Evolutionary conservation across 2,329 filamentous ascomycete species (phyloP).

Genomic region (Aspergillus versicolor): DNA sequence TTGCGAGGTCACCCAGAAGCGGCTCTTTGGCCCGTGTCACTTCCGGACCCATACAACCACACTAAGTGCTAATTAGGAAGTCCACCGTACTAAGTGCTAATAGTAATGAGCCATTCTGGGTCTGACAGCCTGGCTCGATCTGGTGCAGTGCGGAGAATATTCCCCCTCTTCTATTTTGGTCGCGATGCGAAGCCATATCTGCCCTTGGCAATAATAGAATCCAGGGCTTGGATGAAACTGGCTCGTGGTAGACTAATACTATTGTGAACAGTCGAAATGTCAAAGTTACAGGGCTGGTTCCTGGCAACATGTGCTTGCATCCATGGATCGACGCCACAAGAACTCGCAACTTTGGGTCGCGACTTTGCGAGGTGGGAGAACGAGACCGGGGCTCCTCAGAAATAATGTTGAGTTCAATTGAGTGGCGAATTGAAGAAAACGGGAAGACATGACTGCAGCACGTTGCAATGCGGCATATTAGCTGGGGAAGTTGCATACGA

Average conservation of each 20-base stretch:
- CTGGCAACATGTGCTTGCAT: not conserved
- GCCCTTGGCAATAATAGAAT: not conserved
- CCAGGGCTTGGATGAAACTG: not conserved
- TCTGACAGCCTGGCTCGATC: conserved; percentile 5
- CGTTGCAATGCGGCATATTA: not conserved
- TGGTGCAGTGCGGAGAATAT: conserved; percentile 14
- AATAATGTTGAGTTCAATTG: not conserved
- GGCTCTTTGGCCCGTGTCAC: conserved; percentile 19
- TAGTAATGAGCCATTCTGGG: too few species aligned
- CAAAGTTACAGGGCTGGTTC: not conserved
- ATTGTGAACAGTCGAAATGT: too few species aligned
- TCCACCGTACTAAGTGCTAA: too few species aligned
- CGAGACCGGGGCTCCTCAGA: conserved; percentile 1
- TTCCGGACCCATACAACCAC: conserved; percentile 5
- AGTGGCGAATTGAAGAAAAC: not conserved
- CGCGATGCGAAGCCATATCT: not conserved
- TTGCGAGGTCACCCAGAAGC: conserved; percentile 8
- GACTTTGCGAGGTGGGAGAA: not conserved
- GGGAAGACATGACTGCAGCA: not conserved
- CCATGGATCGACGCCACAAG: not conserved
- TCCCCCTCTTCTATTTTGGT: not conserved
- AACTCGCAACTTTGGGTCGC: not conserved
- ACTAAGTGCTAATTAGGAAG: too few species aligned
- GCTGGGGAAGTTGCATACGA: too few species aligned
- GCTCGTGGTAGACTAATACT: too few species aligned